Percentiles rank a stretch among this genome's conserved stretches.
Evolutionary conservation across 2,329 filamentous ascomycete genomes (phyloP).

Genomic region (Iodosphaeria phyllophila): DNA sequence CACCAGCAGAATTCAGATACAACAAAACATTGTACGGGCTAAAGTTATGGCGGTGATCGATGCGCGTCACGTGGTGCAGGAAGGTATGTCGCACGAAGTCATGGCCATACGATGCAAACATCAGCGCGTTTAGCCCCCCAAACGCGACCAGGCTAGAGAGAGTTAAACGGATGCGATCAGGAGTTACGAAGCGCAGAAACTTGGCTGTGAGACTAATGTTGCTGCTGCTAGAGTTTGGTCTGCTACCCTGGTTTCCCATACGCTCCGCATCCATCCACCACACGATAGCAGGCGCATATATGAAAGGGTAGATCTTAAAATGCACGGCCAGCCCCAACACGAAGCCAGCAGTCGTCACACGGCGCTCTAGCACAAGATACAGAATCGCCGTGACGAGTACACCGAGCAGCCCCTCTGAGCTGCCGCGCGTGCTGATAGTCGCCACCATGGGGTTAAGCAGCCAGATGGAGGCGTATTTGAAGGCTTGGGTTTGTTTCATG

Average conservation of each 20-base stretch:
- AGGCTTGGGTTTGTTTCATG: conserved; percentile 34
- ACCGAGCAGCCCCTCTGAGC: conserved; percentile 77
- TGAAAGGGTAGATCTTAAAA: conserved; percentile 98
- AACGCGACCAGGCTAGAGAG: conserved; percentile 57
- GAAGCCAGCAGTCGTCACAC: conserved; percentile 47
- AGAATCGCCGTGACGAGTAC: conserved; percentile 68
- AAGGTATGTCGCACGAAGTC: conserved; percentile 82
- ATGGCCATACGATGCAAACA: conserved; percentile 64
- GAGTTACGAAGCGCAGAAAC: conserved; percentile 28
- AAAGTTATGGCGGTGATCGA: conserved; percentile 97
- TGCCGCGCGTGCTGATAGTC: conserved; percentile 85
- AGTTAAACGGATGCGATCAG: conserved; percentile 36
- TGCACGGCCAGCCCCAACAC: conserved; percentile 75
- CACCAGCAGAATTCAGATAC: conserved; percentile 57
- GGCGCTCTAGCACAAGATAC: conserved; percentile 55
- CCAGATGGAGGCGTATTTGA: conserved; percentile 69
- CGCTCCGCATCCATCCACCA: conserved; percentile 57
- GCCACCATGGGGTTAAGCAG: conserved; percentile 96
- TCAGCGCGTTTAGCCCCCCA: conserved; percentile 49
- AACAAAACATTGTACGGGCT: conserved; percentile 87
- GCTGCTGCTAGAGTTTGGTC: not conserved
- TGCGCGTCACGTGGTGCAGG: conserved; percentile 77
- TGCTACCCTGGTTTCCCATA: conserved; percentile 11
- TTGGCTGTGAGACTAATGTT: too few relatives aligned
- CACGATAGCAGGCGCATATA: conserved; percentile 68